Percentiles rank a stretch among this genome's conserved stretches.
Evolutionary conservation across 2,329 filamentous ascomycete species (phyloP).

Genomic region (Exophiala mesophila): DNA sequence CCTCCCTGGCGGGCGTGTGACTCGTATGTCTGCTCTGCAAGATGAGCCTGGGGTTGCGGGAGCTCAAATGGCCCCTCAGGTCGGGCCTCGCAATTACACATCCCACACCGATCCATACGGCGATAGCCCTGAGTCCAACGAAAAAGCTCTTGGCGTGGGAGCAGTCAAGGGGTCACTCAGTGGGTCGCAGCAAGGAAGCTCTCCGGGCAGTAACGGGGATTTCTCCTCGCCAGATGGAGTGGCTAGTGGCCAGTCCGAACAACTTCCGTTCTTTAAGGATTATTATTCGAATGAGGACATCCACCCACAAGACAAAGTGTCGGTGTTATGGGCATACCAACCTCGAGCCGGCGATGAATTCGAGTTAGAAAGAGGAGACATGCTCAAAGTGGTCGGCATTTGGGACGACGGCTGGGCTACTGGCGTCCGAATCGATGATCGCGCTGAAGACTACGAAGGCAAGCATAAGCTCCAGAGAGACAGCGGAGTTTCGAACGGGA

Average conservation of each 20-base stretch:
- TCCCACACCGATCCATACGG: constrained; percentile 64
- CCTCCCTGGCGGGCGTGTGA: constrained; percentile 80
- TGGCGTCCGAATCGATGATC: constrained; percentile 74
- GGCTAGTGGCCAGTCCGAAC: constrained; percentile 87
- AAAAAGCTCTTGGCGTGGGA: constrained; percentile 46
- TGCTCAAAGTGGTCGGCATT: constrained; percentile 96
- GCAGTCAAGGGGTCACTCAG: constrained; percentile 69
- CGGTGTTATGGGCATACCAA: constrained; percentile 94
- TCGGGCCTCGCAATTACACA: constrained; percentile 47
- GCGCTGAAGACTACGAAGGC: constrained; percentile 83
- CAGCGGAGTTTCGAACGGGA: constrained; percentile 84
- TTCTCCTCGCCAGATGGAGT: constrained; percentile 81
- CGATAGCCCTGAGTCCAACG: constrained; percentile 65
- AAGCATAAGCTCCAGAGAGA: constrained; percentile 75
- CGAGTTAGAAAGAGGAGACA: constrained; percentile 85
- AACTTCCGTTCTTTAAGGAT: constrained; percentile 94
- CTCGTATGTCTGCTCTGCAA: constrained; percentile 92
- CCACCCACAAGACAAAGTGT: constrained; percentile 80
- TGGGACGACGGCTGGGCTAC: constrained; percentile 99
- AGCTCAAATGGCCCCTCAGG: constrained; percentile 19
- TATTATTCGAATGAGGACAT: constrained; percentile 98
- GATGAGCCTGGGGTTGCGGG: constrained; percentile 46
- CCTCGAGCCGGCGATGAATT: constrained; percentile 92
- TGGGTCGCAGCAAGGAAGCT: constrained; percentile 72
- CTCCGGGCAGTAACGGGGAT: constrained; percentile 65